Conservation (phyloP, 495 filamentous ascomycete species). For the Penicillium soppii region DNA sequence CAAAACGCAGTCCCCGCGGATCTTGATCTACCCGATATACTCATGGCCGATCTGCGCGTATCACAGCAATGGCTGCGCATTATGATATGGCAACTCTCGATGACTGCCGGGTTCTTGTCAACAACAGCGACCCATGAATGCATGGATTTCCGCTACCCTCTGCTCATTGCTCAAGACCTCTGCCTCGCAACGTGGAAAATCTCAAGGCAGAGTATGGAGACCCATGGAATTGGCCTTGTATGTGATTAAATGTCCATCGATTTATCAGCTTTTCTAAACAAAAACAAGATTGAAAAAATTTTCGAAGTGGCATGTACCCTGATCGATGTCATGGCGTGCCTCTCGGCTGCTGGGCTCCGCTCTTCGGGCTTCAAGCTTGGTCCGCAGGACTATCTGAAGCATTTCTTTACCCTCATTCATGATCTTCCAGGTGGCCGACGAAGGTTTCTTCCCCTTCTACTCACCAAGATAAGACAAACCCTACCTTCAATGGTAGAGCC, state of each 20-base stretch:
- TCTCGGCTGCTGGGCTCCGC: constrained; percentile 47
- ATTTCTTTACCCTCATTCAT: constrained; percentile 64
- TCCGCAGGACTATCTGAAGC: constrained; percentile 70
- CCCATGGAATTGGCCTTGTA: constrained; percentile 66
- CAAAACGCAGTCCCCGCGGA: constrained; percentile 61
- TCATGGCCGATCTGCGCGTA: constrained; percentile 62
- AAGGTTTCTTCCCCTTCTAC: constrained; percentile 67
- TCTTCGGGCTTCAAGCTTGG: constrained; percentile 60
- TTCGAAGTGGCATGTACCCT: constrained; percentile 73
- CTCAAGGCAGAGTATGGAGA: constrained; percentile 61
- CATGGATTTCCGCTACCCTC: constrained; percentile 67
- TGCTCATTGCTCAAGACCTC: constrained; percentile 68
- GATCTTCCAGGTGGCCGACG: constrained; percentile 67
- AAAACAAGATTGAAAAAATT: constrained; percentile 65
- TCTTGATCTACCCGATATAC: constrained; percentile 60
- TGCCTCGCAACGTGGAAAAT: constrained; percentile 69
- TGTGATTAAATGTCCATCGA: constrained; percentile 13
- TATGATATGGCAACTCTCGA: constrained; percentile 69
- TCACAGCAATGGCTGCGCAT: constrained; percentile 78
- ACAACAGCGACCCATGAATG: constrained; percentile 54
- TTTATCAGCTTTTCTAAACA: background rate
- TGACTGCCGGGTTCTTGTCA: constrained; percentile 51
- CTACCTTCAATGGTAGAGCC: constrained; percentile 59
- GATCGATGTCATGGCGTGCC: constrained; percentile 68
- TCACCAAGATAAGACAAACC: constrained; percentile 66